phyloP scores from a whole-genome alignment of 2,329 filamentous ascomycete genomes.

The Trichophyton rubrum region DNA sequence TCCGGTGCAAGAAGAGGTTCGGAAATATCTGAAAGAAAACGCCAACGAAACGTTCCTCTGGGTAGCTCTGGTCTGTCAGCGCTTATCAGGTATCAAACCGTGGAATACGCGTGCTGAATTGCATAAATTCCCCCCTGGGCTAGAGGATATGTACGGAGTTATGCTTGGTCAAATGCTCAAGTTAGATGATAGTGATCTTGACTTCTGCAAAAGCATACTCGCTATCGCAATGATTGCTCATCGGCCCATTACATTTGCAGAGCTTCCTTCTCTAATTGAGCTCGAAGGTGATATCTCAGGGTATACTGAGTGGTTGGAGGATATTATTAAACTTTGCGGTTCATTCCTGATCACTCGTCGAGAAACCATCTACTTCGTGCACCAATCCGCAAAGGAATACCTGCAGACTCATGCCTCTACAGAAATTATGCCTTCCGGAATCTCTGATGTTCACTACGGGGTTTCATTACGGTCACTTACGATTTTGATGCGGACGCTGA shows the following conservation, averaged over 20 bases:
- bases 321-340: constrained; percentile 17
- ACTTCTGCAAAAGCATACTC: constrained; percentile 27
- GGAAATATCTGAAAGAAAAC: background rate
- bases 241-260: constrained; percentile 27
- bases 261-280: constrained; percentile 18
- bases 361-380: constrained; percentile 16
- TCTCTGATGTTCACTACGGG: background rate
- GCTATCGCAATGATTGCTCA: constrained; percentile 20
- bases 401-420: background rate
- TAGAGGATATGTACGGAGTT: constrained; percentile 15
- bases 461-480: background rate
- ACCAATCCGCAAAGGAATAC: constrained; percentile 22
- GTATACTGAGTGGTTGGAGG: background rate
- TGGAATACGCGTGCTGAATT: constrained; percentile 12
- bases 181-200: constrained; percentile 18
- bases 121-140: constrained; percentile 11
- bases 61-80: constrained; percentile 26
- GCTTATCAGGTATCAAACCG: constrained; percentile 11
- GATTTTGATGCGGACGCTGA: background rate
- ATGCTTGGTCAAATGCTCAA: constrained; percentile 20
- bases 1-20: background rate
- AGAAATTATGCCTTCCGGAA: background rate
- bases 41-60: constrained; percentile 29
- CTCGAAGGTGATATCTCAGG: constrained; percentile 14
- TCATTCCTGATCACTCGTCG: constrained; percentile 16